These are phyloP conservation scores for Epichloe festucae DNA, from an alignment of 2,329 filamentous ascomycete genomes.

Conservation along the genomic window DNA sequence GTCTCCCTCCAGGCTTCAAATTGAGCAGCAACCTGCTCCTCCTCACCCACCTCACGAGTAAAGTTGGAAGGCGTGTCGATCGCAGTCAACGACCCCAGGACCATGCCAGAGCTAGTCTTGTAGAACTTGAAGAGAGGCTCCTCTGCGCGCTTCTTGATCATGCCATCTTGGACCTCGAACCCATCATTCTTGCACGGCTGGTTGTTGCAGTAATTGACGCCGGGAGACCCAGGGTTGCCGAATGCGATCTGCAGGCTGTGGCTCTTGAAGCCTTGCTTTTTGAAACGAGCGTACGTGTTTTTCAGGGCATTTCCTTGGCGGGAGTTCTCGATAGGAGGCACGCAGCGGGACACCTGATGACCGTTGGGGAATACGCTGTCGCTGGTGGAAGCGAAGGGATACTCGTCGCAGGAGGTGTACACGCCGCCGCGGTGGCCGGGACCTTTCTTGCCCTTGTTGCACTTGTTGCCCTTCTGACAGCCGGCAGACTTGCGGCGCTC, in stretches of 20 bases:
- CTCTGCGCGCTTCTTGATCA: slow-evolving; percentile 5
- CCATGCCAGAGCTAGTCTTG: slow-evolving; percentile 9
- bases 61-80: slow-evolving; percentile 6
- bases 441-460: slow-evolving; percentile 6
- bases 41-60: slow-evolving; percentile 6
- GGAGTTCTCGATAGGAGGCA: slow-evolving; percentile 7
- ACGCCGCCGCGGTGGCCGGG: slow-evolving; percentile 7
- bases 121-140: slow-evolving; percentile 9
- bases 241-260: slow-evolving; percentile 2
- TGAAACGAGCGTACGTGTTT: not conserved
- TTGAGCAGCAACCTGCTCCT: slow-evolving; percentile 4
- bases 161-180: slow-evolving; percentile 9
- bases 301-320: slow-evolving; percentile 5
- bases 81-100: slow-evolving; percentile 6
- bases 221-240: slow-evolving; percentile 8
- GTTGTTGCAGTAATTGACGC: slow-evolving; percentile 10
- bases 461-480: slow-evolving; percentile 8
- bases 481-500: slow-evolving; percentile 3
- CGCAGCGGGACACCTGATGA: slow-evolving; percentile 11
- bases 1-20: slow-evolving; percentile 7
- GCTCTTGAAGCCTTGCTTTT: not conserved
- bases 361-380: slow-evolving; percentile 5
- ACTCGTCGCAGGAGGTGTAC: slow-evolving; percentile 9
- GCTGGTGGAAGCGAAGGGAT: slow-evolving; percentile 9
- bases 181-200: slow-evolving; percentile 11